These are phyloP conservation scores for Phlegmacium glaucopus DNA, from an alignment of 768 basidiomycete species.

Conservation along the genomic window DNA sequence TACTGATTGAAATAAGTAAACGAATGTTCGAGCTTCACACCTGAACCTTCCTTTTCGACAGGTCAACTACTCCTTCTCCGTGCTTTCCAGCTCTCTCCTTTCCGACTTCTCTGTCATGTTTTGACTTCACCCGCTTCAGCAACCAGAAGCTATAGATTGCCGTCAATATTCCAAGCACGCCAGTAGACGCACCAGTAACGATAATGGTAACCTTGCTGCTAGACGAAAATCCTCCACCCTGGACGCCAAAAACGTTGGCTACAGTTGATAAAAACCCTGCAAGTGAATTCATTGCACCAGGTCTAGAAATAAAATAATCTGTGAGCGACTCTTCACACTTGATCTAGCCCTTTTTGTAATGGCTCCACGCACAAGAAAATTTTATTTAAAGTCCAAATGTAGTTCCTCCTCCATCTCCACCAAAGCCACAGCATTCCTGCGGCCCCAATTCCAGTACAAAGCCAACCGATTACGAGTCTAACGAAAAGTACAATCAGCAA, in stretches of 20 bases:
- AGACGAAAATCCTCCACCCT: constrained; percentile 41
- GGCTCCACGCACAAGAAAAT: constrained; percentile 42
- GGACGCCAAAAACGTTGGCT: constrained; percentile 46
- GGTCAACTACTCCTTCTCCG: constrained; percentile 23
- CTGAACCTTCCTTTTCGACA: constrained; percentile 11
- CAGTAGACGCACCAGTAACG: constrained; percentile 38
- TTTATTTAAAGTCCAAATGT: constrained; percentile 55
- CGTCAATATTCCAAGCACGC: constrained; percentile 38
- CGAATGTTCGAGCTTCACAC: too few species aligned
- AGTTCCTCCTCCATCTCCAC: constrained; percentile 59
- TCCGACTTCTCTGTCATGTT: constrained; percentile 20
- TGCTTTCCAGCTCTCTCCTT: constrained; percentile 20
- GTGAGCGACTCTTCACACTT: too few species aligned
- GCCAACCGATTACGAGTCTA: constrained; percentile 53
- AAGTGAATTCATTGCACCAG: constrained; percentile 53
- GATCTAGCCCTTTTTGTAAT: too few species aligned
- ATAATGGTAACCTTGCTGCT: constrained; percentile 44
- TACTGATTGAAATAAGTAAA: too few species aligned
- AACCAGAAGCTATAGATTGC: constrained; percentile 44
- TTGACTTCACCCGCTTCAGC: constrained; percentile 21
- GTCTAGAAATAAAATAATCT: constrained; percentile 28
- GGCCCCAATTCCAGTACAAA: constrained; percentile 52
- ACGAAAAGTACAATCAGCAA: not conserved
- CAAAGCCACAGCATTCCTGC: constrained; percentile 55
- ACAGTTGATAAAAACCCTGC: constrained; percentile 57